Conservation (phyloP, 2,329 filamentous ascomycete species). For the Aspergillus thermomutatus region DNA sequence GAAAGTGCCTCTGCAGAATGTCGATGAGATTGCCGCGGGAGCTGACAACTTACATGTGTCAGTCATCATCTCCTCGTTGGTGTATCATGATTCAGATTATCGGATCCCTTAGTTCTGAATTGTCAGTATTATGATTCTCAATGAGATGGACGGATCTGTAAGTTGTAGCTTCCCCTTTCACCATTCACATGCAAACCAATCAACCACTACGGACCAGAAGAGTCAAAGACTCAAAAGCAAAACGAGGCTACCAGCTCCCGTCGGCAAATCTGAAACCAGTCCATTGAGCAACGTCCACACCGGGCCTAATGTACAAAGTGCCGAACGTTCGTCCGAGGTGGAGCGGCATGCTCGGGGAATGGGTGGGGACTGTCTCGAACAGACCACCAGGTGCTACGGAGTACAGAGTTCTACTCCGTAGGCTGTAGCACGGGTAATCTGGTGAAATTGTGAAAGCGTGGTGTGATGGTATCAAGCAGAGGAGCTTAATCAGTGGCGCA, state of each 20-base stretch:
- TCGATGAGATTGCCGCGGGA: not conserved
- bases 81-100: not conserved
- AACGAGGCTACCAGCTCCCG: not conserved
- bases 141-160: too few relatives aligned
- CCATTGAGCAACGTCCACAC: conserved; percentile 1
- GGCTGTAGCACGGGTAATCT: not conserved
- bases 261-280: conserved; percentile 25
- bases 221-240: not conserved
- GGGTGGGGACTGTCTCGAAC: not conserved
- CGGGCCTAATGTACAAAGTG: conserved; percentile 12
- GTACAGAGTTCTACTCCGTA: too few relatives aligned
- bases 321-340: conserved; percentile 18
- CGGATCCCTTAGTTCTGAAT: not conserved
- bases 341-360: conserved; percentile 5
- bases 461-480: too few relatives aligned
- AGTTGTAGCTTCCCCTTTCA: too few relatives aligned
- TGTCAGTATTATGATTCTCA: too few relatives aligned
- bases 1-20: too few relatives aligned
- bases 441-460: not conserved
- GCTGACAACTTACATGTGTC: not conserved
- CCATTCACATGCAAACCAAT: not conserved
- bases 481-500: too few relatives aligned
- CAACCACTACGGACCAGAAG: not conserved
- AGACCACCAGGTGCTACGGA: not conserved
- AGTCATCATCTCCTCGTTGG: not conserved